phyloP scores from a whole-genome alignment of 129 eudicot species.

The Chrysanthemum seticuspe region DNA sequence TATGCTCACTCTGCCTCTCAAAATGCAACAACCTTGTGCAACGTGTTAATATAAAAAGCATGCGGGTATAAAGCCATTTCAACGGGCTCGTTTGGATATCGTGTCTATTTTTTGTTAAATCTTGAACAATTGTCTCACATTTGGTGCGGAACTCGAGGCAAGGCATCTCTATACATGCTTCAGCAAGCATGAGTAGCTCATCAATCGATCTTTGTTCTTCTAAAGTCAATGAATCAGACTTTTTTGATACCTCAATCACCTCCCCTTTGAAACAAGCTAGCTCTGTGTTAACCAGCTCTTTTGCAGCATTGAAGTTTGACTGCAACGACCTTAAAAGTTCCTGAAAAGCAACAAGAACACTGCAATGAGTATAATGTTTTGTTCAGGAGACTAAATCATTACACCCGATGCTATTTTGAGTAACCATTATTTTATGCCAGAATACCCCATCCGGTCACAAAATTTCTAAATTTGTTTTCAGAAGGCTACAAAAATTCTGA shows the following conservation, averaged over 20 bases:
- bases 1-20: slow-evolving; percentile 68
- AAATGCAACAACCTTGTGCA: slow-evolving; percentile 84
- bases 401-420: background rate
- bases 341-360: slow-evolving; percentile 32
- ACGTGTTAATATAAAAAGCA: slow-evolving; percentile 84
- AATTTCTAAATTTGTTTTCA: background rate
- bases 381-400: background rate
- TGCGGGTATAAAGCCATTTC: slow-evolving; percentile 71
- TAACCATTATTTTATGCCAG: no score
- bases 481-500: background rate
- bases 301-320: slow-evolving; percentile 78
- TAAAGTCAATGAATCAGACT: slow-evolving; percentile 45
- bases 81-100: slow-evolving; percentile 53
- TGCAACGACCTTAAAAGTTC: slow-evolving; percentile 72
- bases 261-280: slow-evolving; percentile 56
- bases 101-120: slow-evolving; percentile 65
- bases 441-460: no score
- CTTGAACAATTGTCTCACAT: slow-evolving; percentile 79
- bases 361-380: background rate
- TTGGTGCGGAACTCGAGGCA: slow-evolving; percentile 58
- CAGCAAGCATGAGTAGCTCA: slow-evolving; percentile 57
- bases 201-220: slow-evolving; percentile 47
- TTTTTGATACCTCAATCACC: slow-evolving; percentile 52
- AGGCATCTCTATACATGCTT: slow-evolving; percentile 60
- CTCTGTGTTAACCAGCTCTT: slow-evolving; percentile 70